Evolutionary conservation across 1,284 basidiomycete species (phyloP).

Genomic region (Chondrostereum purpureum): DNA sequence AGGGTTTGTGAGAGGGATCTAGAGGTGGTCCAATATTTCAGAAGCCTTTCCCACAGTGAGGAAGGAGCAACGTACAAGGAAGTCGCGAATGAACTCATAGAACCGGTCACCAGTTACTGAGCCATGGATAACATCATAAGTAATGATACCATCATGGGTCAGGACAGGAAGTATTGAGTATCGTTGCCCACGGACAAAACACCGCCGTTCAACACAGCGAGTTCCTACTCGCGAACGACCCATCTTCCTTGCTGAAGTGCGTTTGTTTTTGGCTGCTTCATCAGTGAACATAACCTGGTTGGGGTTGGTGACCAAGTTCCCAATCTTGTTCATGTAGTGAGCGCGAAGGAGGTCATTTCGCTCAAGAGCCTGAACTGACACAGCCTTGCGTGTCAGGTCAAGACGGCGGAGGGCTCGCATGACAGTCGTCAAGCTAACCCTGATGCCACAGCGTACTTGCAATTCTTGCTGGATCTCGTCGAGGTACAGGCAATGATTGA

Average conservation of each 20-base stretch:
- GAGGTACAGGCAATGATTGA: constrained; percentile 10
- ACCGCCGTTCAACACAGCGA: constrained; percentile 13
- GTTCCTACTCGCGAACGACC: constrained; percentile 19
- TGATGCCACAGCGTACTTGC: constrained; percentile 2
- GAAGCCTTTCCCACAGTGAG: too few species aligned
- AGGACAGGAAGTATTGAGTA: constrained; percentile 20
- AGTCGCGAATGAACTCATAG: constrained; percentile 16
- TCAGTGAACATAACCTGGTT: constrained; percentile 22
- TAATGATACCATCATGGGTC: constrained; percentile 21
- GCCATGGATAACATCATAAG: constrained; percentile 21
- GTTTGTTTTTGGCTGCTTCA: constrained; percentile 19
- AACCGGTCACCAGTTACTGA: constrained; percentile 18
- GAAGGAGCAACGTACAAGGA: constrained; percentile 14
- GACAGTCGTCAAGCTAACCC: constrained; percentile 13
- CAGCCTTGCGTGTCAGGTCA: not conserved
- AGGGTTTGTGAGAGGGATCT: constrained; percentile 10
- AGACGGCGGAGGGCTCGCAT: not conserved
- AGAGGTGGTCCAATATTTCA: not conserved
- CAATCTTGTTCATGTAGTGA: constrained; percentile 21
- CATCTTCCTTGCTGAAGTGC: constrained; percentile 11
- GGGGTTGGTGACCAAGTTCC: constrained; percentile 13
- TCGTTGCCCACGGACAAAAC: constrained; percentile 14
- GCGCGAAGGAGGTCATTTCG: constrained; percentile 16
- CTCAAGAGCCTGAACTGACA: constrained; percentile 14
- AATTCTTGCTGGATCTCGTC: constrained; percentile 18